Evolutionary conservation across 495 filamentous ascomycete species (phyloP).

Genomic region (Aspergillus asperescens): DNA sequence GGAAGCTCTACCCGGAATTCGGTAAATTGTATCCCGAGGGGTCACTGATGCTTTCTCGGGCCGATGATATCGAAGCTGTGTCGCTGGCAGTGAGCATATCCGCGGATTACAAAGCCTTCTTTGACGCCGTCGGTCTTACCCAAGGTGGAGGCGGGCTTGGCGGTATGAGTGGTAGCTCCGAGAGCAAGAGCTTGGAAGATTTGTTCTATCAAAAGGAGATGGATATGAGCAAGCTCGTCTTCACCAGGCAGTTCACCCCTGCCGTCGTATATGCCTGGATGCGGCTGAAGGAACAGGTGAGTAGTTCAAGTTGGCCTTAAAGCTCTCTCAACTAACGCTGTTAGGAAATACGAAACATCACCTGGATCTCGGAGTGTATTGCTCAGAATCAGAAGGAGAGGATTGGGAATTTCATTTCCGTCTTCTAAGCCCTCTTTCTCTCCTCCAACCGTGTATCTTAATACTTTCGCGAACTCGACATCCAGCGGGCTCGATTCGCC

Average conservation of each 20-base stretch:
- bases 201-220: slow-evolving; percentile 99
- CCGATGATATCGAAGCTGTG: slow-evolving; percentile 92
- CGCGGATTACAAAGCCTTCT: slow-evolving; percentile 86
- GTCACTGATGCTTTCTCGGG: slow-evolving; percentile 87
- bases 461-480: slow-evolving; percentile 4
- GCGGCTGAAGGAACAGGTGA: slow-evolving; percentile 93
- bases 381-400: slow-evolving; percentile 99
- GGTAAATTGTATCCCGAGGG: slow-evolving; percentile 90
- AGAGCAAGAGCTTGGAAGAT: slow-evolving; percentile 90
- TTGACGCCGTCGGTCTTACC: slow-evolving; percentile 83
- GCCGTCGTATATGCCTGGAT: slow-evolving; percentile 97
- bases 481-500: slow-evolving; percentile 8
- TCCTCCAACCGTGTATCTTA: slow-evolving; percentile 7
- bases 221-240: slow-evolving; percentile 91
- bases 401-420: slow-evolving; percentile 97
- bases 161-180: slow-evolving; percentile 78
- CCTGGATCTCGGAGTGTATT: slow-evolving; percentile 99
- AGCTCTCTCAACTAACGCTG: slow-evolving; percentile 18
- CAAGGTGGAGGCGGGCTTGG: slow-evolving; percentile 67
- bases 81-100: slow-evolving; percentile 88
- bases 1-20: slow-evolving; percentile 93
- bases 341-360: slow-evolving; percentile 98
- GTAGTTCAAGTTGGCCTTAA: slow-evolving; percentile 16
- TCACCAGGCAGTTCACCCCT: slow-evolving; percentile 94
- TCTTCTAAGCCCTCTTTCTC: slow-evolving; percentile 56